Evolutionary conservation across 169 alveolate species (phyloP).

Genomic region (Eimeria nieschulzi): DNA sequence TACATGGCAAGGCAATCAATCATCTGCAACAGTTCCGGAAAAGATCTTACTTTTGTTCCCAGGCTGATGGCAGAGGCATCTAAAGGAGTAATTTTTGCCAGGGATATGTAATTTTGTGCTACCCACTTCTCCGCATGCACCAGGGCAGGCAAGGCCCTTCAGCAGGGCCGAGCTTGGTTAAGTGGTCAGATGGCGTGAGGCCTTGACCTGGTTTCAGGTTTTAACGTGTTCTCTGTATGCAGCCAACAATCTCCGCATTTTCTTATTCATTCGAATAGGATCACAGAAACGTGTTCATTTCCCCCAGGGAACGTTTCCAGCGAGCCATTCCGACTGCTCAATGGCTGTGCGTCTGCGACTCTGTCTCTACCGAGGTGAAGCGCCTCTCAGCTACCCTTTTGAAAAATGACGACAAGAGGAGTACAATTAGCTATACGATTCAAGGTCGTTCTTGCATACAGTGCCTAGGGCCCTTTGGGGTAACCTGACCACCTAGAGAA

Average conservation of each 20-base stretch:
- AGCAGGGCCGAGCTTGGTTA: slow-evolving; percentile 43
- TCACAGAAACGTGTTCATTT: background rate
- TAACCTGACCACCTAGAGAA: no score
- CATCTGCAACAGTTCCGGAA: no score
- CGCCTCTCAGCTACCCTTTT: background rate
- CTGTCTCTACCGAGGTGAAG: background rate
- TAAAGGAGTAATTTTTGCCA: no score
- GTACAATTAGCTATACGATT: no score
- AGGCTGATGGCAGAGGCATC: no score
- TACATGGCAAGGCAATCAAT: no score
- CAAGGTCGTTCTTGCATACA: no score
- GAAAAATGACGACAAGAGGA: background rate
- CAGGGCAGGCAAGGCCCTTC: slow-evolving; percentile 38
- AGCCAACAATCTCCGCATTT: background rate
- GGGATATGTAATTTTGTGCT: background rate
- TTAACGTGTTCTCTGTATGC: background rate
- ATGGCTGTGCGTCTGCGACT: background rate
- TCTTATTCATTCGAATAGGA: slow-evolving; percentile 5
- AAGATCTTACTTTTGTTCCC: no score
- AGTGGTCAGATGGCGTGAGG: slow-evolving; percentile 11
- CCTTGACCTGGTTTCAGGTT: background rate
- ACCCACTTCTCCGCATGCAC: slow-evolving; percentile 34
- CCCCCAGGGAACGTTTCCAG: slow-evolving; percentile 7
- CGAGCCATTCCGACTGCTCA: background rate
- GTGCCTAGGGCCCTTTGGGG: no score